Evolutionary conservation across 345 rosid species (phyloP), one percentile per base, ranked within the genome.

Genomic region (Aurinia saxatilis): DNA sequence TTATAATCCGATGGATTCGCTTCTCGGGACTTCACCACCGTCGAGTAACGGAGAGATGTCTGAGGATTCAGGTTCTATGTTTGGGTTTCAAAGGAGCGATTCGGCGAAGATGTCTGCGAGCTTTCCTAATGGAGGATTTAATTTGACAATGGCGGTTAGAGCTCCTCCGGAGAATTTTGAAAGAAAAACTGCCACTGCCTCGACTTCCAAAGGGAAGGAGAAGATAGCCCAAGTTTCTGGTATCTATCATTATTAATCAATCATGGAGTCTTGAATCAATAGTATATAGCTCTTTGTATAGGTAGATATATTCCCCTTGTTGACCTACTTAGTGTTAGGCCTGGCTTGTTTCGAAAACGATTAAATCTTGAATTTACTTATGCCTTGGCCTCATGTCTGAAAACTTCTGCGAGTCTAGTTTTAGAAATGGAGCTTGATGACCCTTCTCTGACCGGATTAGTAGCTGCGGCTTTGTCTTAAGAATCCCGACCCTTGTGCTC

Each of bases 51-150:
- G 73, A 60, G 80, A 79, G 66, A 35, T 71, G 35, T 79, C 86
- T 14, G 88, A 82, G 70, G 91, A 77, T 29, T 67, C 84, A 10
- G 76, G 31, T 13, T 73, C 82, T 39, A 9, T 81, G 58, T 82
- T 71, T 33, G 84, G 81, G 75, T 78, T 73, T 37, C 77, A 80
- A 25, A 44, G 85, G 64, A 81, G 78, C 41, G 75, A 79, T 70
- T 84, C 89, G 6, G 71, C 72, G 11, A 87, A 87, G 34, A 54
- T 82, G 31, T 82, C 88, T 0, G 73, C 90, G 12, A 91, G 95
- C 53, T 79, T 88, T 21, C 95, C 97, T 0, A 63, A 81, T 31
- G 90, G 98, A 8, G 83, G 85, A 2, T 86, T 91, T 23, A 82
- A 88, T 71, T 82, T 91, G 79, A 81, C 90, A 17, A 35, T 84